These are phyloP conservation scores for Prosopis cineraria DNA, from an alignment of 306 rosid species.

Conservation along the genomic window DNA sequence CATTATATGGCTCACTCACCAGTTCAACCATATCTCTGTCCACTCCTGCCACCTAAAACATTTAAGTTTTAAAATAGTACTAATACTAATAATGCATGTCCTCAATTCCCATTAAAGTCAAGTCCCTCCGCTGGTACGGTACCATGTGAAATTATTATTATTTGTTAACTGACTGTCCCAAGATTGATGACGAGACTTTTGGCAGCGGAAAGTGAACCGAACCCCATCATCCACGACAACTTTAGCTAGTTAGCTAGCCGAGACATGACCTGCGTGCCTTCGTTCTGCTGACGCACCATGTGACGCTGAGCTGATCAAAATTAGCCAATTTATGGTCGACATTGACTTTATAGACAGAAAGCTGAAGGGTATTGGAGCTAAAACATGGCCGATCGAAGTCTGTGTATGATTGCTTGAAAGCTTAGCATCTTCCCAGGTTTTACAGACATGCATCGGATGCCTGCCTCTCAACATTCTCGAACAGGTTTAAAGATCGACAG, in stretches of 20 bases:
- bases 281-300: constrained; percentile 2
- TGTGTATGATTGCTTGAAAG: constrained; percentile 4
- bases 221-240: background rate
- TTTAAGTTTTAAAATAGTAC: background rate
- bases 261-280: background rate
- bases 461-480: background rate
- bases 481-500: background rate
- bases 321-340: background rate
- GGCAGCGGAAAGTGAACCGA: background rate
- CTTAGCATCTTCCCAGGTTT: constrained; percentile 4
- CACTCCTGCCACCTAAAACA: constrained; percentile 36
- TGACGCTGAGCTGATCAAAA: background rate
- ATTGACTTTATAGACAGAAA: constrained; percentile 24
- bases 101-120: background rate
- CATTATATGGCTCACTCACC: constrained; percentile 40
- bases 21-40: constrained; percentile 48
- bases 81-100: background rate
- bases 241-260: background rate
- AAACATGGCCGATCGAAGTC: background rate
- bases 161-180: background rate
- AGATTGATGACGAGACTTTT: constrained; percentile 13
- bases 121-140: background rate
- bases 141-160: background rate
- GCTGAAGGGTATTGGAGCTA: constrained; percentile 26
- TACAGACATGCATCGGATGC: background rate